Base-by-base conservation (phyloP, 1,139 yeast species). In the Magnusiomyces sp. region DNA sequence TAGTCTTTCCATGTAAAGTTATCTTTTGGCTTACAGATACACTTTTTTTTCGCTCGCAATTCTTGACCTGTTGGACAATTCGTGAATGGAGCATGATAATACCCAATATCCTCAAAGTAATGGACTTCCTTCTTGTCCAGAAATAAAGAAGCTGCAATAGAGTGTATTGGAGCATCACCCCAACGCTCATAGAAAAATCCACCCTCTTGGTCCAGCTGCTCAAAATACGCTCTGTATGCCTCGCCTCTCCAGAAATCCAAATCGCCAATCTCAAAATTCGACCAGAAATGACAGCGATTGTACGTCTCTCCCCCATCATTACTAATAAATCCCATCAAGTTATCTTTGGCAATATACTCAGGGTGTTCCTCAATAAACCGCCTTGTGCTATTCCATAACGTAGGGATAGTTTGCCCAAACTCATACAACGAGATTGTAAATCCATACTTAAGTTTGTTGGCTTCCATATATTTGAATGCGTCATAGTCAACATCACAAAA, bases 101-200 rank as follows among this genome's bases (percentile, higher is more conserved):
- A 88, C 2, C 95, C 95, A 34, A 88, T 77, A 59, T 86, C 88
- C 50, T 78, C 84, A 63, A 88, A 88, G 71, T 77, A 86, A 65
- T 87, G 95, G 47, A 88, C 71, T 61, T 83, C 76, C 53, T 75
- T 74, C 58, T 75, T 77, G 54, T 82, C 77, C 56, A 86, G 67
- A 64, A 88, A 75, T 52, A 84, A 71, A 0, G 95, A 73, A 1
- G 88, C 94, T 1, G 92, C 73, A 56, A 88, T 77, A 2, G 95
- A 81, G 68, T 88, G 96, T 23, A 88, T 79, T 5, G 96, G 96
- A 0, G 96, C 96, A 67, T 89, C 96, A 33, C 96, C 96, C 97
- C 97, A 89, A 64, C 96, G 74, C 66, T 89, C 96, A 66, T 89
- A 89, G 70, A 85, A 89, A 70, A 89, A 89, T 2, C 95, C 95